Evolutionary conservation across 2,329 filamentous ascomycete species (phyloP).

Genomic region (Didymosphaeria variabile): DNA sequence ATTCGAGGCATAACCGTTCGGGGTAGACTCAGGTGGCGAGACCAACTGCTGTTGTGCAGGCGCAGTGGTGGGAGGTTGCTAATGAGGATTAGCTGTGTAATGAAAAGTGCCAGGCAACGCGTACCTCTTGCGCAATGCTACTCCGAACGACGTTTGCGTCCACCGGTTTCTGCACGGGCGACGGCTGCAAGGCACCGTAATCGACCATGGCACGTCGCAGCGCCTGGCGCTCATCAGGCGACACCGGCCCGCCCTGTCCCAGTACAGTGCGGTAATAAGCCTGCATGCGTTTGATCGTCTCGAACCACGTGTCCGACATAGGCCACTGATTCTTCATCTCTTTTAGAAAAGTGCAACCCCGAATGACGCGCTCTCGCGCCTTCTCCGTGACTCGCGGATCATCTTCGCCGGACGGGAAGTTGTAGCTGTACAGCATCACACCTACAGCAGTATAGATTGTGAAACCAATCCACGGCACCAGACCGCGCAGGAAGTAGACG

Average conservation of each 20-base stretch:
- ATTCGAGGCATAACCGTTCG: constrained; percentile 31
- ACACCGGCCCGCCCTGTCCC: constrained; percentile 46
- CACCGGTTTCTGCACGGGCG: constrained; percentile 47
- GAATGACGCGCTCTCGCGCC: constrained; percentile 45
- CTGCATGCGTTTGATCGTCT: constrained; percentile 55
- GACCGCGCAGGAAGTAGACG: constrained; percentile 50
- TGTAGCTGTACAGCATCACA: constrained; percentile 52
- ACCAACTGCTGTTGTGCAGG: constrained; percentile 6
- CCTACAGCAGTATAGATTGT: constrained; percentile 54
- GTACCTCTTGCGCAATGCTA: constrained; percentile 24
- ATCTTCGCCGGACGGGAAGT: constrained; percentile 48
- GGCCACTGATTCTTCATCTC: constrained; percentile 54
- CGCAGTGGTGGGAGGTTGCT: constrained; percentile 1
- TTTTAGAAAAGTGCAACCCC: constrained; percentile 49
- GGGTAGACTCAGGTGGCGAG: constrained; percentile 32
- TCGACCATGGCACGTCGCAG: constrained; percentile 52
- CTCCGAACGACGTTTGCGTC: constrained; percentile 27
- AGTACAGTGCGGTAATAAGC: constrained; percentile 50
- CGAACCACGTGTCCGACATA: constrained; percentile 53
- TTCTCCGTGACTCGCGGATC: constrained; percentile 45
- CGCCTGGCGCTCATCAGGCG: constrained; percentile 48
- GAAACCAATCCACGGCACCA: constrained; percentile 54
- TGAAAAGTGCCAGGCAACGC: constrained; percentile 13
- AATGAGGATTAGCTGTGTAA: constrained; percentile 14
- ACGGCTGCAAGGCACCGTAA: constrained; percentile 51